These are phyloP conservation scores for Austroboletus novae-zelandiae DNA, from an alignment of 1,284 basidiomycete species.

Conservation along the genomic window DNA sequence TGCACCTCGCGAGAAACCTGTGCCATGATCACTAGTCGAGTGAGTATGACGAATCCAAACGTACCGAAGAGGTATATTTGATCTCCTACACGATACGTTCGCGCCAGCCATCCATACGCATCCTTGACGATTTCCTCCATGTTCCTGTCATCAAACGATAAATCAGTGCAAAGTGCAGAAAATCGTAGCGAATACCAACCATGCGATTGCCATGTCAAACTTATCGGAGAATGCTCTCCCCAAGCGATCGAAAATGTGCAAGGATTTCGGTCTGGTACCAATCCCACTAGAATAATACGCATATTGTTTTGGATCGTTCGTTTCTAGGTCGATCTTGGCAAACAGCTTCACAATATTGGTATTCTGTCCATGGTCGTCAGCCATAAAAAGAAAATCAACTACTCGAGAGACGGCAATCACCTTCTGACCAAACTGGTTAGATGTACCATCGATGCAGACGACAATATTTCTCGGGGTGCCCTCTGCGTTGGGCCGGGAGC, in stretches of 20 bases:
- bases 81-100: slow-evolving; percentile 38
- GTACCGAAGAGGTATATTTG: slow-evolving; percentile 43
- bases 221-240: slow-evolving; percentile 17
- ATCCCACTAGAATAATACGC: slow-evolving; percentile 40
- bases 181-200: slow-evolving; percentile 13
- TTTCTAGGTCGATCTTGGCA: slow-evolving; percentile 22
- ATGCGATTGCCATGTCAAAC: slow-evolving; percentile 29
- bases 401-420: slow-evolving; percentile 5
- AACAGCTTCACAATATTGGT: slow-evolving; percentile 38
- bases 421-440: slow-evolving; percentile 28
- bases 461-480: slow-evolving; percentile 23
- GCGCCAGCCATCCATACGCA: slow-evolving; percentile 42
- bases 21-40: neutral
- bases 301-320: slow-evolving; percentile 17
- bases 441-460: slow-evolving; percentile 31
- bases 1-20: slow-evolving; percentile 36
- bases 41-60: neutral
- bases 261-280: slow-evolving; percentile 32
- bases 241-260: slow-evolving; percentile 18
- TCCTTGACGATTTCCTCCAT: slow-evolving; percentile 30
- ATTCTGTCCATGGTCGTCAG: slow-evolving; percentile 26
- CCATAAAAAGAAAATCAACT: neutral
- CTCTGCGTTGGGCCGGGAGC: neutral
- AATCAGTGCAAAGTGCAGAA: neutral
- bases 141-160: slow-evolving; percentile 11